A percentile compares a stretch with the other conserved stretches of the same genome.
Evolutionary conservation across 148 eudicot species (phyloP).

Genomic region (Fagopyrum homotropicum): DNA sequence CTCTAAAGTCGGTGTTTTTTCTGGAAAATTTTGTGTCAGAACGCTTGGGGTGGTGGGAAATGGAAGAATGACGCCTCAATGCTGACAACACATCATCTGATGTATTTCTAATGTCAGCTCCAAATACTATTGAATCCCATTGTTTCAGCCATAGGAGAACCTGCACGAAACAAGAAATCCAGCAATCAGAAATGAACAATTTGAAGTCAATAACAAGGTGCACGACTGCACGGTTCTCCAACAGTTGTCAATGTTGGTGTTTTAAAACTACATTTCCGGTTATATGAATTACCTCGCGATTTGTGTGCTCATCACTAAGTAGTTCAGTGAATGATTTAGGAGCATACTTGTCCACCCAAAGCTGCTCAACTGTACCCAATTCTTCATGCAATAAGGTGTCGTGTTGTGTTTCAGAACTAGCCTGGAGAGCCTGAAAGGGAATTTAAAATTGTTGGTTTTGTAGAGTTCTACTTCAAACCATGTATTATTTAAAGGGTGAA

Average conservation of each 20-base stretch:
- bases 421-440: constrained; percentile 57
- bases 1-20: constrained; percentile 36
- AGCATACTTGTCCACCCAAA: constrained; percentile 97
- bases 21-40: constrained; percentile 38
- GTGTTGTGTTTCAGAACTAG: constrained; percentile 42
- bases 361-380: constrained; percentile 50
- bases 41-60: constrained; percentile 47
- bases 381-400: constrained; percentile 28
- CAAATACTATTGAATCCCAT: constrained; percentile 94
- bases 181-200: background rate
- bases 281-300: constrained; percentile 64
- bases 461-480: background rate
- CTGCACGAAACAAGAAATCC: constrained; percentile 30
- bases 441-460: background rate
- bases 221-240: background rate
- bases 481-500: background rate
- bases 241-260: background rate
- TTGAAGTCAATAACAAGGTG: constrained; percentile 9
- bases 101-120: constrained; percentile 72
- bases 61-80: constrained; percentile 69
- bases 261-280: background rate
- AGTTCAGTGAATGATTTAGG: constrained; percentile 93
- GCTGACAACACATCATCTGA: constrained; percentile 78
- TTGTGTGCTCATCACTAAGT: constrained; percentile 92
- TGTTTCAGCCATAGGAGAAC: constrained; percentile 96